Percentiles rank a stretch among this genome's conserved stretches.
phyloP scores from a whole-genome alignment of 352 stramenopile genomes.

The Phytophthora cactorum region DNA sequence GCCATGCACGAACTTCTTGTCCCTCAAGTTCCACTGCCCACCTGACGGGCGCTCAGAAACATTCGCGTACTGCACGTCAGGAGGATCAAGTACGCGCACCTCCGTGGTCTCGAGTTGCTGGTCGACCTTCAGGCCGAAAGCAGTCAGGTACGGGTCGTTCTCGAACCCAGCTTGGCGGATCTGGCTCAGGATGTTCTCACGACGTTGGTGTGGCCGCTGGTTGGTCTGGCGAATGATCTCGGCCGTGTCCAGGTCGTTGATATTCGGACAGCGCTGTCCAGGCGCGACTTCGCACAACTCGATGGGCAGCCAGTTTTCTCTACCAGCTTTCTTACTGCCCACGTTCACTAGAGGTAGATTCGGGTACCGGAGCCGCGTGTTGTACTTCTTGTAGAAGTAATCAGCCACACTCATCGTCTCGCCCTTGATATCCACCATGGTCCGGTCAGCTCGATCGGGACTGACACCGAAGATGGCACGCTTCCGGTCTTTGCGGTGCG shows the following conservation, averaged over 20 bases:
- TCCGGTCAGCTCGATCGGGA: constrained; percentile 38
- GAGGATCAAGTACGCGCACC: constrained; percentile 52
- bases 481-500: constrained; percentile 62
- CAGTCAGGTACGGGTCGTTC: constrained; percentile 64
- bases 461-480: constrained; percentile 58
- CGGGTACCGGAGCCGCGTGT: constrained; percentile 53
- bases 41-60: constrained; percentile 64
- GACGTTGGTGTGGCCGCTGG: constrained; percentile 44
- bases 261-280: constrained; percentile 70
- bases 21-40: constrained; percentile 76
- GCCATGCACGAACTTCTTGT: constrained; percentile 69
- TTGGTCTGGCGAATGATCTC: constrained; percentile 80
- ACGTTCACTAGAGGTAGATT: constrained; percentile 77
- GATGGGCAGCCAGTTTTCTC: constrained; percentile 74
- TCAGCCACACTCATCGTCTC: constrained; percentile 49
- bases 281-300: constrained; percentile 77
- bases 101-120: constrained; percentile 53
- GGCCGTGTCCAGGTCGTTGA: constrained; percentile 80
- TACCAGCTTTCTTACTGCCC: constrained; percentile 47
- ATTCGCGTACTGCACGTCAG: constrained; percentile 63
- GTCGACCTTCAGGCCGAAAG: constrained; percentile 65
- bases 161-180: constrained; percentile 67
- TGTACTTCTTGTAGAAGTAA: constrained; percentile 67
- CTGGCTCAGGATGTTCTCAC: constrained; percentile 57
- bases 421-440: constrained; percentile 64